phyloP scores from a whole-genome alignment of 805 yeast species.

The Candida morakotiae region DNA sequence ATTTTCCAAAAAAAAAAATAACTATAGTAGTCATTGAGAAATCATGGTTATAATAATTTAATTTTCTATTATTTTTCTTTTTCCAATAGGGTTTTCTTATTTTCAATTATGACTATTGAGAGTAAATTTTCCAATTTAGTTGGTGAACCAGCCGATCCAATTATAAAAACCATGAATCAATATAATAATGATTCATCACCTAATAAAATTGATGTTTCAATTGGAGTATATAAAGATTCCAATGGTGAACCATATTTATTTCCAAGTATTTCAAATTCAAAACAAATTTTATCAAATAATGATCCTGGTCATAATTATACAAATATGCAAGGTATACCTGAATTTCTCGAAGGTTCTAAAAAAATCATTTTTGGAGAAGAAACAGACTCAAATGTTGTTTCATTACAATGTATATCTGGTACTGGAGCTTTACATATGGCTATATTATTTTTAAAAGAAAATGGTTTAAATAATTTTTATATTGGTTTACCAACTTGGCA shows the following conservation, averaged over 20 bases:
- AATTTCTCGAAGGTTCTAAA: conserved; percentile 30
- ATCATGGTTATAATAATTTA: neutral
- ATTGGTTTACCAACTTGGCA: conserved; percentile 39
- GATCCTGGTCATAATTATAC: conserved; percentile 46
- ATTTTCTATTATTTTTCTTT: neutral
- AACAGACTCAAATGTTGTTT: conserved; percentile 21
- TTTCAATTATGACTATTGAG: conserved; percentile 14
- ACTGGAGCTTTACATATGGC: conserved; percentile 42
- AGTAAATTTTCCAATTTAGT: conserved; percentile 15
- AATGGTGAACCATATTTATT: conserved; percentile 32
- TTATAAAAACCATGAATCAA: conserved; percentile 17
- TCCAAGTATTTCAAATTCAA: conserved; percentile 36
- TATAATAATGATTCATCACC: conserved; percentile 24
- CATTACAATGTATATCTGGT: conserved; percentile 39
- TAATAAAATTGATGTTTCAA: conserved; percentile 36
- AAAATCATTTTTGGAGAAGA: conserved; percentile 32
- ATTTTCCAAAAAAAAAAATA: neutral
- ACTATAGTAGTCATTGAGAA: neutral
- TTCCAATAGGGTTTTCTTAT: neutral
- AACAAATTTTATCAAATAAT: conserved; percentile 23
- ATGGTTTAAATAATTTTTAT: conserved; percentile 24
- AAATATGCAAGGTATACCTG: conserved; percentile 38
- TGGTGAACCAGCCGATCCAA: conserved; percentile 25
- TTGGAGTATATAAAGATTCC: conserved; percentile 44
- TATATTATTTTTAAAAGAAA: conserved; percentile 19